Conservation (phyloP, 2,329 filamentous ascomycete species). For the Capronia americana region DNA sequence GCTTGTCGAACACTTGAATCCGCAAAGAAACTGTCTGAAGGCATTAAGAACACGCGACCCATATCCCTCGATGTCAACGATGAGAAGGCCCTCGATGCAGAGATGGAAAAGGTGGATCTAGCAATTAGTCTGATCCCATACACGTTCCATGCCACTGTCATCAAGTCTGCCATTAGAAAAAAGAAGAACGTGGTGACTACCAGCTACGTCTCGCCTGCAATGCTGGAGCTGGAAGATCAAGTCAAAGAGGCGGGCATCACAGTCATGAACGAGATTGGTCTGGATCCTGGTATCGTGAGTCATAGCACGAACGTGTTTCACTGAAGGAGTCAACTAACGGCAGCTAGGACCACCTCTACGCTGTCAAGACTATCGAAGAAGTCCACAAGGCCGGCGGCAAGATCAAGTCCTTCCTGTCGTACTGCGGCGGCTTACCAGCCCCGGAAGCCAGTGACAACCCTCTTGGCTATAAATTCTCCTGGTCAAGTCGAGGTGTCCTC, state of each 20-base stretch:
- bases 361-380: constrained; percentile 84
- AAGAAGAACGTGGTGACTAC: constrained; percentile 98
- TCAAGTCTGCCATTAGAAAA: constrained; percentile 88
- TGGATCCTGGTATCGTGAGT: constrained; percentile 49
- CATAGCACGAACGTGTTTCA: background rate
- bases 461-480: constrained; percentile 90
- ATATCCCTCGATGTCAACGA: constrained; percentile 86
- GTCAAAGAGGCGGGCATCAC: constrained; percentile 92
- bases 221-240: constrained; percentile 83
- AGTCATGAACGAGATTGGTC: constrained; percentile 95
- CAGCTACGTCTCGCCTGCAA: constrained; percentile 88
- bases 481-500: constrained; percentile 81
- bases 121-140: constrained; percentile 88
- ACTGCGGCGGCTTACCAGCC: constrained; percentile 79
- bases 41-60: constrained; percentile 73
- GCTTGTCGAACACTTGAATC: constrained; percentile 81
- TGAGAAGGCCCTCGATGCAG: constrained; percentile 76
- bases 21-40: constrained; percentile 75
- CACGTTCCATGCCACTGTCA: constrained; percentile 84
- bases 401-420: constrained; percentile 79
- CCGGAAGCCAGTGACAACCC: constrained; percentile 76
- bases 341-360: constrained; percentile 62
- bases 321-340: constrained; percentile 32
- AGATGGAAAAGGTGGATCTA: constrained; percentile 78
- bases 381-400: constrained; percentile 89